These are phyloP conservation scores for Geranium rotundifolium DNA, from an alignment of 345 rosid species.

Conservation along the genomic window DNA sequence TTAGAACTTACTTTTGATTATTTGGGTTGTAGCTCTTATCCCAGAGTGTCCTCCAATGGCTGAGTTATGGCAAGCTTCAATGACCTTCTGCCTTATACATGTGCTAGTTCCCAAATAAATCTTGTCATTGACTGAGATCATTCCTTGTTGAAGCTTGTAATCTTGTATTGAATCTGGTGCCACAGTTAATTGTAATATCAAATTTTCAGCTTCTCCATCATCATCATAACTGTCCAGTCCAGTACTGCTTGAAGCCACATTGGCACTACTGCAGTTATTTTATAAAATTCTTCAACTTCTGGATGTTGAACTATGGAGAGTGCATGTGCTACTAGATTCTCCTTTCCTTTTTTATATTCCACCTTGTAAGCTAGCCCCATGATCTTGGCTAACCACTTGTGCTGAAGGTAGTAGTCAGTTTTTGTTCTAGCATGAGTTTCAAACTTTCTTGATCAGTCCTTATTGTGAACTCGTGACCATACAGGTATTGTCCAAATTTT, in stretches of 20 bases:
- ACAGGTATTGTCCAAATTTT: background rate
- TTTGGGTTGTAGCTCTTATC: too few relatives aligned
- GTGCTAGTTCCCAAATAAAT: too few relatives aligned
- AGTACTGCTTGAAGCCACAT: background rate
- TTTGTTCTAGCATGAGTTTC: background rate
- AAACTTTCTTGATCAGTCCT: background rate
- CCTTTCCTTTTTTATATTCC: background rate
- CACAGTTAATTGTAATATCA: too few relatives aligned
- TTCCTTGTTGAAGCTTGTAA: too few relatives aligned
- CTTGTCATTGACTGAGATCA: too few relatives aligned
- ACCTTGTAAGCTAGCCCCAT: constrained; percentile 7
- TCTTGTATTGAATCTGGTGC: too few relatives aligned
- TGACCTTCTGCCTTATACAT: too few relatives aligned
- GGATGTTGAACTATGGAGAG: background rate
- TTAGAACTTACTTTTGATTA: too few relatives aligned
- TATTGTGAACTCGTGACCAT: background rate
- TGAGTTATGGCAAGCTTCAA: too few relatives aligned
- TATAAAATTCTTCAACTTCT: too few relatives aligned
- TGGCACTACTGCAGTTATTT: background rate
- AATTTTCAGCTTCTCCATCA: too few relatives aligned
- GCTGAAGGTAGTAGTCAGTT: background rate
- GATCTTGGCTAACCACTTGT: background rate
- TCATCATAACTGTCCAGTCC: background rate
- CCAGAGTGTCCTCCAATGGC: too few relatives aligned
- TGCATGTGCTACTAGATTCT: background rate